Evolutionary conservation across 306 rosid genomes (phyloP).

Genomic region (Urtica urens): DNA sequence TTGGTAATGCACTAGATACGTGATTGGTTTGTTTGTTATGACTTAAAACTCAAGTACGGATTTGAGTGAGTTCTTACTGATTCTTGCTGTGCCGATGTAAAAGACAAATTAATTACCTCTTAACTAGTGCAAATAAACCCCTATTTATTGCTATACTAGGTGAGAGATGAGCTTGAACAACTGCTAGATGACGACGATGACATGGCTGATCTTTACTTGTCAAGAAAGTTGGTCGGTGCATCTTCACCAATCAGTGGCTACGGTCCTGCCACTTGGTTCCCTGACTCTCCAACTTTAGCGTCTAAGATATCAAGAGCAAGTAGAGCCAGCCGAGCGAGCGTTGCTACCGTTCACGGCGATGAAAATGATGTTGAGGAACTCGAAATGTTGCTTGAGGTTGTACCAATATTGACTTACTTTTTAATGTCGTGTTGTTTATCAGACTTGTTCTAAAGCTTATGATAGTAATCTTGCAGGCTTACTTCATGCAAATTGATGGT

Average conservation of each 20-base stretch:
- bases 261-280: constrained; percentile 41
- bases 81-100: not conserved
- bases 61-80: not conserved
- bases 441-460: constrained; percentile 9
- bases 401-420: constrained; percentile 7
- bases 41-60: no score
- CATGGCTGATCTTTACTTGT: constrained; percentile 92
- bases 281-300: constrained; percentile 50
- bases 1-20: no score
- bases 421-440: not conserved
- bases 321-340: constrained; percentile 77
- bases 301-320: constrained; percentile 74
- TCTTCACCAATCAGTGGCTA: constrained; percentile 69
- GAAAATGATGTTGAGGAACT: constrained; percentile 77
- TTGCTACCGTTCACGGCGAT: constrained; percentile 45
- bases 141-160: constrained; percentile 20
- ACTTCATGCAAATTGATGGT: constrained; percentile 75
- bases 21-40: no score
- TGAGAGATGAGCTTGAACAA: constrained; percentile 91
- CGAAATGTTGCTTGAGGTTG: constrained; percentile 87
- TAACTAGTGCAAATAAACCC: not conserved
- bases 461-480: constrained; percentile 45
- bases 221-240: constrained; percentile 60
- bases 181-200: constrained; percentile 89
- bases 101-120: not conserved